Conservation (phyloP, 495 filamentous ascomycete genomes). For the Podospora pseudopauciseta region DNA sequence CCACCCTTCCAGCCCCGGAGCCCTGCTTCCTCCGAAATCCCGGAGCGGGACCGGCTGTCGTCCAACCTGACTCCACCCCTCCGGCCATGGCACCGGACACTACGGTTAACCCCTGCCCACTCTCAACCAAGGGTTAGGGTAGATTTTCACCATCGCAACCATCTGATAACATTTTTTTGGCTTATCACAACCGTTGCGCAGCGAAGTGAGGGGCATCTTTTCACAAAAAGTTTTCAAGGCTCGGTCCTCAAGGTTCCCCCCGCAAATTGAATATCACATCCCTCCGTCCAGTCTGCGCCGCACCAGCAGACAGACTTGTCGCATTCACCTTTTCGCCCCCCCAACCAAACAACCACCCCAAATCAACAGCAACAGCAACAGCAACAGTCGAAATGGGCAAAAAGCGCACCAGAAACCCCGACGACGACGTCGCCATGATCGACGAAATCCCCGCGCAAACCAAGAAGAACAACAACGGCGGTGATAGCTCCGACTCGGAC, state of each 20-base stretch:
- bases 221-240: no score
- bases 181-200: no score
- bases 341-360: not conserved
- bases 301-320: conserved; percentile 6
- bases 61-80: no score
- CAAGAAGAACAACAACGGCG: conserved; percentile 4
- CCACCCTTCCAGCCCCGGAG: no score
- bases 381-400: conserved; percentile 17
- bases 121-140: no score
- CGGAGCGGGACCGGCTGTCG: no score
- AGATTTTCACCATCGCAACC: no score
- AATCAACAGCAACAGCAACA: not conserved
- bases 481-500: conserved; percentile 15
- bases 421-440: conserved; percentile 16
- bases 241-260: conserved; percentile 21
- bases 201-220: no score
- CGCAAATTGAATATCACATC: not conserved
- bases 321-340: not conserved
- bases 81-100: no score
- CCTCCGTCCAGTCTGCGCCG: not conserved
- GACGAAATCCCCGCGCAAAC: conserved; percentile 11
- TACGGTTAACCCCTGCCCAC: no score
- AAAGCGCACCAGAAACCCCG: conserved; percentile 26
- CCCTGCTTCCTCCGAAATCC: no score
- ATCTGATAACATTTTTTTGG: no score